Evolutionary conservation across 116 monocot species (phyloP).

Genomic region (Cymodocea nodosa): DNA sequence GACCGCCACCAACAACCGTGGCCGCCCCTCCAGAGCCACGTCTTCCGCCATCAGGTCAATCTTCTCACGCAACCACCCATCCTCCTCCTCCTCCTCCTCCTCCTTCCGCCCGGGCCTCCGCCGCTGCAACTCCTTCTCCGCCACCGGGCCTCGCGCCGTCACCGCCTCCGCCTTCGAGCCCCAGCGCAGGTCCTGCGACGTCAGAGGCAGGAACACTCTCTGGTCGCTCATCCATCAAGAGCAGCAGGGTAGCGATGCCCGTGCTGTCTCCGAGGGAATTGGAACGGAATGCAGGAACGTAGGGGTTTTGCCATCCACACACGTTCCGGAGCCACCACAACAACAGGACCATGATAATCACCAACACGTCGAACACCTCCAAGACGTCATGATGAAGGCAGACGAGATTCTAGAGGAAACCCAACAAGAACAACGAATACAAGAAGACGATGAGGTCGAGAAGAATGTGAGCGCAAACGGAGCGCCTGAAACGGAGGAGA

Average conservation of each 20-base stretch:
- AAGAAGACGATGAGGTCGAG: neutral
- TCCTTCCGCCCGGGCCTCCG: conserved; percentile 33
- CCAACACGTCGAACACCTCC: conserved; percentile 7
- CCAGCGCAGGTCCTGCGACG: conserved; percentile 65
- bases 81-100: conserved; percentile 1
- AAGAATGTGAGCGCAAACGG: neutral
- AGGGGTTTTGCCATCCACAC: too few species aligned
- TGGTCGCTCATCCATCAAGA: conserved; percentile 38
- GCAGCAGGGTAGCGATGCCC: neutral
- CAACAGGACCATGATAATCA: too few species aligned
- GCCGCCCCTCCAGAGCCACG: conserved; percentile 22
- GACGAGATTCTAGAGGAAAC: neutral
- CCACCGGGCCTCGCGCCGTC: neutral
- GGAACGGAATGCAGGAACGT: too few species aligned
- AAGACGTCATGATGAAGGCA: conserved; percentile 7
- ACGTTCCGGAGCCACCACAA: too few species aligned
- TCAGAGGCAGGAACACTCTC: conserved; percentile 43
- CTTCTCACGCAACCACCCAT: conserved; percentile 14
- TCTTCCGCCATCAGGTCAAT: conserved; percentile 22
- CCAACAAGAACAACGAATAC: neutral
- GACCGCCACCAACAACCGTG: conserved; percentile 6
- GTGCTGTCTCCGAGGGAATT: too few species aligned
- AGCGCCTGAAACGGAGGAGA: conserved; percentile 16
- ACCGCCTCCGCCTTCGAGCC: conserved; percentile 27
- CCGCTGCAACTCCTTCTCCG: conserved; percentile 67